These are phyloP conservation scores for Pontederia paniculata DNA, from an alignment of 176 grass and related monocot species.

Conservation along the genomic window DNA sequence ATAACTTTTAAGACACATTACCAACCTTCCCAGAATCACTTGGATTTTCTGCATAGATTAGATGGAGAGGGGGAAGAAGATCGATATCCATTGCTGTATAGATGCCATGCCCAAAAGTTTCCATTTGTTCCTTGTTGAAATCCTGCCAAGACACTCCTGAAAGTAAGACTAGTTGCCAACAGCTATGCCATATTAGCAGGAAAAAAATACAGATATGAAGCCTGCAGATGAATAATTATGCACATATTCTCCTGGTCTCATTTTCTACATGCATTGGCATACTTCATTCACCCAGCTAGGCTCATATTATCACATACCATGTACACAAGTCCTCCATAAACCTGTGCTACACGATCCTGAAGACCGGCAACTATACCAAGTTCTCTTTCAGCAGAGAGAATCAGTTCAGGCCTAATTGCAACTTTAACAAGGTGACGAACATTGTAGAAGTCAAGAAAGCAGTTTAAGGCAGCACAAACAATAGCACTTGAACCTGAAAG, in stretches of 20 bases:
- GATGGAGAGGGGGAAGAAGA: conserved; percentile 57
- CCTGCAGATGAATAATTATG: too few species aligned
- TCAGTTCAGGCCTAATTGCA: conserved; percentile 58
- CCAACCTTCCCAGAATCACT: conserved; percentile 89
- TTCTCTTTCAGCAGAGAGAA: conserved; percentile 65
- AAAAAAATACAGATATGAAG: too few species aligned
- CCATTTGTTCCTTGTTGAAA: conserved; percentile 75
- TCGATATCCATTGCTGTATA: conserved; percentile 45
- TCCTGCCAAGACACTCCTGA: conserved; percentile 33
- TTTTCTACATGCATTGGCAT: too few species aligned
- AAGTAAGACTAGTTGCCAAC: not conserved
- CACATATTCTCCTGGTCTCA: too few species aligned
- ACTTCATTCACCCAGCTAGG: not conserved
- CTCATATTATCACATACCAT: conserved; percentile 33
- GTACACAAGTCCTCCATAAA: conserved; percentile 63
- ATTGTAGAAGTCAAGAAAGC: conserved; percentile 70
- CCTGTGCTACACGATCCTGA: conserved; percentile 71
- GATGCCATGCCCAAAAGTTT: conserved; percentile 56
- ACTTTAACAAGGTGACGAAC: conserved; percentile 61
- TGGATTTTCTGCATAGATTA: conserved; percentile 80
- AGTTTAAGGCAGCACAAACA: conserved; percentile 72
- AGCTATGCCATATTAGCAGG: too few species aligned
- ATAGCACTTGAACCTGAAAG: conserved; percentile 86
- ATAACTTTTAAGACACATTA: not conserved
- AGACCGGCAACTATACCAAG: conserved; percentile 85